Evolutionary conservation across 2,329 filamentous ascomycete species (phyloP).

Genomic region (Elsinoe ampelina): DNA sequence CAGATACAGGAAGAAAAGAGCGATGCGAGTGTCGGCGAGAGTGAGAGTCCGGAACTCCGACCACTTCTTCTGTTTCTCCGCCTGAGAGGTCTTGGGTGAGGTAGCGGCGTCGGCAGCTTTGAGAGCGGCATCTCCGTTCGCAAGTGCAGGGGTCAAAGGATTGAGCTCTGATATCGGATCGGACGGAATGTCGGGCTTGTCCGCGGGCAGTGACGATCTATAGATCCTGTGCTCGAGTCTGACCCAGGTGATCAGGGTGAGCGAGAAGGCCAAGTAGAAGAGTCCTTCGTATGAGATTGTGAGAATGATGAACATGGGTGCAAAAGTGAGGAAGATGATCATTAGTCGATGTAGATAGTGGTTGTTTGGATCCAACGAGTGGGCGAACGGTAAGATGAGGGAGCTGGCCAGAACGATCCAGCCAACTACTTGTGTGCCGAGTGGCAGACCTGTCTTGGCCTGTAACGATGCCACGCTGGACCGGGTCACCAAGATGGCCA

Average conservation of each 20-base stretch:
- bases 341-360: slow-evolving; percentile 86
- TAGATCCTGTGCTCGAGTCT: slow-evolving; percentile 77
- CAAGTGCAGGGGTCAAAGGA: slow-evolving; percentile 27
- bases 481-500: slow-evolving; percentile 77
- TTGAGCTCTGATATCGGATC: slow-evolving; percentile 20
- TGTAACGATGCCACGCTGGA: slow-evolving; percentile 80
- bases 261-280: slow-evolving; percentile 85
- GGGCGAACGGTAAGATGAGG: slow-evolving; percentile 68
- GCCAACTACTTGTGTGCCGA: slow-evolving; percentile 78
- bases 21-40: slow-evolving; percentile 76
- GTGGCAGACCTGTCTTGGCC: slow-evolving; percentile 71
- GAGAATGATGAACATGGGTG: slow-evolving; percentile 87
- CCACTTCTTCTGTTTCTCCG: background rate
- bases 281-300: slow-evolving; percentile 96
- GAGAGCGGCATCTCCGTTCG: slow-evolving; percentile 27
- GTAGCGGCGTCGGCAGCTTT: slow-evolving; percentile 24
- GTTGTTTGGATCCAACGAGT: slow-evolving; percentile 68
- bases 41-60: slow-evolving; percentile 55
- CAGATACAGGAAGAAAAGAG: slow-evolving; percentile 90
- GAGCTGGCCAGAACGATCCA: slow-evolving; percentile 72
- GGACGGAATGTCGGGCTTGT: slow-evolving; percentile 21
- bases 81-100: background rate
- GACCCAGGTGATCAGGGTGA: slow-evolving; percentile 79
- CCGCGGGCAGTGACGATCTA: slow-evolving; percentile 18
- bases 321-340: slow-evolving; percentile 84